phyloP scores from a whole-genome alignment of 2,329 filamentous ascomycete species.

The Aspergillus viridinutans region DNA sequence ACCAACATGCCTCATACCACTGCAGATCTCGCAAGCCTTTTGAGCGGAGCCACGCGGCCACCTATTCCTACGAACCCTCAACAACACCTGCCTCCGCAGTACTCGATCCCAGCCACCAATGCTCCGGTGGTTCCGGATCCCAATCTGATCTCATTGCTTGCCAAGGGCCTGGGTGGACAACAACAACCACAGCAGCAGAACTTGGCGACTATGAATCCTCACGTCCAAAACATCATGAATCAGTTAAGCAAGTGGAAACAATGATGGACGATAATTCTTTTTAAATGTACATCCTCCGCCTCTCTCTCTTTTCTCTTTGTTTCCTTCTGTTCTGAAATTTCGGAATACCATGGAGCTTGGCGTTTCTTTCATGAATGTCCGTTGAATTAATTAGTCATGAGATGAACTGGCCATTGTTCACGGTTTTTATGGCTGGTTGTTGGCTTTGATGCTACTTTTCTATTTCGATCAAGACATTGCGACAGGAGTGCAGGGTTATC shows the following conservation, averaged over 20 bases:
- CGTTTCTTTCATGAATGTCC: conserved; percentile 11
- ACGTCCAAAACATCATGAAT: conserved; percentile 47
- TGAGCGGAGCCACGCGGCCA: conserved; percentile 37
- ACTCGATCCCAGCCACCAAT: conserved; percentile 26
- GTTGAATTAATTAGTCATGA: conserved; percentile 8
- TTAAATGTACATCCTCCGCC: conserved; percentile 14
- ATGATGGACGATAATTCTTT: conserved; percentile 27
- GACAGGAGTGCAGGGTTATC: conserved; percentile 8
- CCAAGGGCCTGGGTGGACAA: conserved; percentile 35
- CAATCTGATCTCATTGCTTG: conserved; percentile 35
- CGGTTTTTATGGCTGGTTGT: conserved; percentile 7
- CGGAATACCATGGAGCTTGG: conserved; percentile 13
- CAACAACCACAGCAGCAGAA: conserved; percentile 33
- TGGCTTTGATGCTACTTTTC: conserved; percentile 5
- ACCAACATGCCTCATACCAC: conserved; percentile 28
- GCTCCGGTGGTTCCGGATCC: conserved; percentile 29
- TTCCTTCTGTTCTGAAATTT: conserved; percentile 9
- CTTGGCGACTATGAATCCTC: conserved; percentile 30
- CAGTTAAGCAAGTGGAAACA: conserved; percentile 46
- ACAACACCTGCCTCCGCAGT: conserved; percentile 25
- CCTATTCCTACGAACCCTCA: conserved; percentile 29
- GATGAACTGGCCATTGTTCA: neutral
- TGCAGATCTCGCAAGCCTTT: conserved; percentile 40
- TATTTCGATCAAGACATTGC: conserved; percentile 4
- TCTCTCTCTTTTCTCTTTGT: conserved; percentile 14